Evolutionary conservation across 345 rosid genomes (phyloP), one percentile per base, ranked within the genome.

Genomic region (Salix caprea): DNA sequence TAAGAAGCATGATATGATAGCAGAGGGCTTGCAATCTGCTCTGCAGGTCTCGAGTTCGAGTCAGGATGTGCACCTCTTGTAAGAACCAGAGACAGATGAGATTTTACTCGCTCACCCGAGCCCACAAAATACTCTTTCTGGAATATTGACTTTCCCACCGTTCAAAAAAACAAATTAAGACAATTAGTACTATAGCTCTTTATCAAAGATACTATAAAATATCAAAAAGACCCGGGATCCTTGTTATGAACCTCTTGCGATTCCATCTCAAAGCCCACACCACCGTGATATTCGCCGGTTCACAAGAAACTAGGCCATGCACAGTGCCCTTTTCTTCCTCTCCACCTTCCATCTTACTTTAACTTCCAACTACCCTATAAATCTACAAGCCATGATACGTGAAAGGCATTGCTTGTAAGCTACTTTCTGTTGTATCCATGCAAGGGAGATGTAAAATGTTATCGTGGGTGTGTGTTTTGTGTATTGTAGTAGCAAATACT

Each of bases 241-340:
- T 54, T 78, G 90, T 76, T 77, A 40, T 73, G n/a, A 21, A 67
- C 65, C 50, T 75, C 81, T 69, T 56, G 30, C 52, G 19, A 60
- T 13, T 19, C 69, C 32, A 54, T 58, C 66, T 82, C 67, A 79
- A 84, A 84, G 83, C 83, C 88, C 70, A 81, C 74, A 71, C 72
- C 77, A 76, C 83, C 92, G 92, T 88, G 88, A 88, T 88, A 79
- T 76, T 81, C 90, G 91, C 86, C 87, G 83, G 79, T 80, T 86
- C 87, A 86, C 89, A 78, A 70, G 90, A 82, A 83, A 56, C 89
- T 76, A 88, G 79, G 86, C 77, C 84, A 74, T 80, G 34, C 28
- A 16, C 16, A 2, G 28, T 44, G 83, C 71, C 74, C 36, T 72
- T 36, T 58, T 61, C 48, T 58, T 39, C 72, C 13, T 34, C 19